Evolutionary conservation across 1,139 yeast species (phyloP).

Genomic region (Yamadazyma aaseri): DNA sequence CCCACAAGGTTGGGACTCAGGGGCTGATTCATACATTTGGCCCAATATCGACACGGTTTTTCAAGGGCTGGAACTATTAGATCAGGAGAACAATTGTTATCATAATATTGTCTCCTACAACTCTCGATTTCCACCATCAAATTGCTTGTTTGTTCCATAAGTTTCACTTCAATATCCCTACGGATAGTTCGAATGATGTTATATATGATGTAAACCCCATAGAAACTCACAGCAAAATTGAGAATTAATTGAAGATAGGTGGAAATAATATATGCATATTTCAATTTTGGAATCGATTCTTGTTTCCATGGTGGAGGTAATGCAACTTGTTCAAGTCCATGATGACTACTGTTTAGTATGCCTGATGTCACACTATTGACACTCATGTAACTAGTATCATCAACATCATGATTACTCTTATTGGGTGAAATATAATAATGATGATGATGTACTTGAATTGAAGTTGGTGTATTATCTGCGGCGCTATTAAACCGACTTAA

Average conservation of each 20-base stretch:
- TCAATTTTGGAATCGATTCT: slow-evolving; percentile 35
- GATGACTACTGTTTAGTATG: not conserved
- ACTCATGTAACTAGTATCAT: slow-evolving; percentile 10
- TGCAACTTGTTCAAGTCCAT: slow-evolving; percentile 7
- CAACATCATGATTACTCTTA: slow-evolving; percentile 4
- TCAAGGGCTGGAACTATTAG: slow-evolving; percentile 60
- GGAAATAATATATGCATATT: slow-evolving; percentile 51
- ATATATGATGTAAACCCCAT: slow-evolving; percentile 41
- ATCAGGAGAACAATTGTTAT: slow-evolving; percentile 57
- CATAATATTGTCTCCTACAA: slow-evolving; percentile 51
- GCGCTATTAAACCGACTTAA: too few species aligned
- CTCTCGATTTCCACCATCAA: slow-evolving; percentile 40
- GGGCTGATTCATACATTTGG: slow-evolving; percentile 59
- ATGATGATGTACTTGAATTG: slow-evolving; percentile 18
- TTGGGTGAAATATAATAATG: slow-evolving; percentile 18
- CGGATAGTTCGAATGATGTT: slow-evolving; percentile 47
- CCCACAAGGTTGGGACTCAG: slow-evolving; percentile 45
- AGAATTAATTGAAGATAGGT: slow-evolving; percentile 56
- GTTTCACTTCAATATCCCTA: slow-evolving; percentile 50
- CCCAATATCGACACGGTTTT: slow-evolving; percentile 57
- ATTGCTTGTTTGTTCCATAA: slow-evolving; percentile 40
- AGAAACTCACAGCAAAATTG: slow-evolving; percentile 45
- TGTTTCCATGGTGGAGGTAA: slow-evolving; percentile 53
- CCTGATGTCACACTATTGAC: slow-evolving; percentile 6
- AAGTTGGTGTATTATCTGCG: slow-evolving; percentile 10